Percentiles rank a stretch among this genome's conserved stretches.
Conservation (phyloP, 345 rosid genomes). For the Salix viminalis region DNA sequence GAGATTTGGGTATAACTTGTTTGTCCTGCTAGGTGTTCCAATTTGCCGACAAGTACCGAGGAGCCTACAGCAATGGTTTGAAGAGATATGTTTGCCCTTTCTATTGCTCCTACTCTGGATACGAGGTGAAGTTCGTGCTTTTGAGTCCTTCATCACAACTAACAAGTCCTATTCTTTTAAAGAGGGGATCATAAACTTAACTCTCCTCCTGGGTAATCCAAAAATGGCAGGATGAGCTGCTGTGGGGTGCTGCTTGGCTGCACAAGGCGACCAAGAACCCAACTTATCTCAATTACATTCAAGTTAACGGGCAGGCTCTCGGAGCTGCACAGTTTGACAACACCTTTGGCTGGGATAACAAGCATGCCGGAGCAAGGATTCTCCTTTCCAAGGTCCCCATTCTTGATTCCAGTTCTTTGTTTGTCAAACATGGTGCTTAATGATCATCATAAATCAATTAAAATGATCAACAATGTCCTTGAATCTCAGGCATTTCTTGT, state of each 20-base stretch:
- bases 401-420: neutral
- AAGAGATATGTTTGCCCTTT: conserved; percentile 47
- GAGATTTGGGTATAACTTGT: neutral
- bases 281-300: conserved; percentile 26
- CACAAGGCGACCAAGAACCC: conserved; percentile 31
- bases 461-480: neutral
- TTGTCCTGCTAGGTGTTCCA: conserved; percentile 40
- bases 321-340: conserved; percentile 33
- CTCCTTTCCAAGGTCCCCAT: conserved; percentile 26
- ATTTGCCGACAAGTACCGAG: conserved; percentile 56
- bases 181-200: neutral
- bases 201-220: neutral
- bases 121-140: conserved; percentile 31
- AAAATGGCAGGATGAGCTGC: conserved; percentile 27
- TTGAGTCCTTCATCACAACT: no score
- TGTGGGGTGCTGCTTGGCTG: conserved; percentile 38
- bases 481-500: conserved; percentile 63
- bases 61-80: conserved; percentile 50
- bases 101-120: conserved; percentile 57
- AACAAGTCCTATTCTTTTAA: neutral
- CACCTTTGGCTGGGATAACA: conserved; percentile 36
- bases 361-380: conserved; percentile 36
- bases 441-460: neutral
- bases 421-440: neutral
- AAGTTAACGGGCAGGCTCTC: conserved; percentile 24